These are phyloP conservation scores for Plasmodium inui DNA, from an alignment of 169 alveolate species.

Conservation along the genomic window DNA sequence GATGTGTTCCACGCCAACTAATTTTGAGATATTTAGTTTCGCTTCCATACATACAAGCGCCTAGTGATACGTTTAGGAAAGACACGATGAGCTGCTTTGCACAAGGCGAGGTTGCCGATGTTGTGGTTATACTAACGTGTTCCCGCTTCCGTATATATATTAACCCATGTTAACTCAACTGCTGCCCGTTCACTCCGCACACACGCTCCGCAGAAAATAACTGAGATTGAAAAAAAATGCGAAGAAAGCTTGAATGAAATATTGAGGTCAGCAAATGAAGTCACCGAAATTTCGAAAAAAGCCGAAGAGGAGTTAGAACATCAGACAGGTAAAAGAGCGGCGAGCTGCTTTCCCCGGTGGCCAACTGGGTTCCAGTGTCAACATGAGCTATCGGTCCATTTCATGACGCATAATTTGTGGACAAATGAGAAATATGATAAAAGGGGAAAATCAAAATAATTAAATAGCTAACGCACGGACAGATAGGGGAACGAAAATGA, in stretches of 20 bases:
- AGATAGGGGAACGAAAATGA: neutral
- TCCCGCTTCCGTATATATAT: neutral
- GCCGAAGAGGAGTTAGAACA: conserved; percentile 74
- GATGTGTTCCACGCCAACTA: neutral
- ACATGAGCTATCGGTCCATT: neutral
- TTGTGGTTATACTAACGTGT: neutral
- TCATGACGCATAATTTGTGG: neutral
- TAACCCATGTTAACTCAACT: neutral
- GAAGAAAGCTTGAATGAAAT: conserved; percentile 77
- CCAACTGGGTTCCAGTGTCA: neutral
- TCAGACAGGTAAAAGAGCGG: conserved; percentile 57
- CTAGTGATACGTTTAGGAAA: neutral
- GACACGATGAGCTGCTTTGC: neutral
- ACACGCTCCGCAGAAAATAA: conserved; percentile 51
- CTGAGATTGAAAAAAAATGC: conserved; percentile 70
- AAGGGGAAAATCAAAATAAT: neutral
- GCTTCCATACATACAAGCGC: neutral
- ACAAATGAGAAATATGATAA: neutral
- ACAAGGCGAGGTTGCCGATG: neutral
- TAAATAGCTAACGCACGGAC: neutral
- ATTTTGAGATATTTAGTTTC: neutral
- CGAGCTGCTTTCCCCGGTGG: neutral
- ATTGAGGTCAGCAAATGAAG: conserved; percentile 73
- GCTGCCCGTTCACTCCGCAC: neutral
- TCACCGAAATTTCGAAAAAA: conserved; percentile 71